phyloP scores from a whole-genome alignment of 2,329 filamentous ascomycete genomes.

The Furcasterigmium sp. region DNA sequence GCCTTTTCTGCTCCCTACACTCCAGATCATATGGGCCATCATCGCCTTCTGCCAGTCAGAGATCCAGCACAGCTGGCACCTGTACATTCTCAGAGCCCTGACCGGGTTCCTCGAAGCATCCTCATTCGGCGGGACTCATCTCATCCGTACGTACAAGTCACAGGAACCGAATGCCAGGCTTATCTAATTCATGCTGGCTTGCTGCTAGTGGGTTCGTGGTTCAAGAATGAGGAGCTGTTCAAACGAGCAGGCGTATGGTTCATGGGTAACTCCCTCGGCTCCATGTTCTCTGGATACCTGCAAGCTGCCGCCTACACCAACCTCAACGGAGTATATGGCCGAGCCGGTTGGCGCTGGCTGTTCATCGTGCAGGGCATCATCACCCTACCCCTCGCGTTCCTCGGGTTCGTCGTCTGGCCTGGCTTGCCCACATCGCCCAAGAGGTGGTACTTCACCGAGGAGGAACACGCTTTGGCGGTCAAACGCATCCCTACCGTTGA shows the following conservation, averaged over 20 bases:
- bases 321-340: slow-evolving; percentile 7
- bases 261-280: slow-evolving; percentile 25
- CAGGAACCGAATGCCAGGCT: slow-evolving; percentile 18
- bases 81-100: slow-evolving; percentile 15
- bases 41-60: slow-evolving; percentile 19
- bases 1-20: slow-evolving; percentile 15
- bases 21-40: slow-evolving; percentile 18
- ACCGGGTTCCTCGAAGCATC: slow-evolving; percentile 16
- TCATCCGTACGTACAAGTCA: slow-evolving; percentile 15
- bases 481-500: slow-evolving; percentile 10
- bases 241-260: slow-evolving; percentile 42
- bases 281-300: slow-evolving; percentile 10
- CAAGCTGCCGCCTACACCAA: slow-evolving; percentile 8
- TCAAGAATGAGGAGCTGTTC: slow-evolving; percentile 26
- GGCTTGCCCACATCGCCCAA: not conserved
- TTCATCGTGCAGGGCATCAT: slow-evolving; percentile 10
- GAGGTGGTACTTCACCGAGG: slow-evolving; percentile 1
- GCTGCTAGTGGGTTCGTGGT: slow-evolving; percentile 18
- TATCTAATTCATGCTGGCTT: not conserved
- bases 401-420: slow-evolving; percentile 5
- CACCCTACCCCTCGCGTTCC: slow-evolving; percentile 7
- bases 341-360: slow-evolving; percentile 10
- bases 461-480: not conserved
- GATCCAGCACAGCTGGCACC: slow-evolving; percentile 17
- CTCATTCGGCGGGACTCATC: slow-evolving; percentile 20